Evolutionary conservation across 2,329 filamentous ascomycete species (phyloP).

Genomic region (Claviceps fusiformis): DNA sequence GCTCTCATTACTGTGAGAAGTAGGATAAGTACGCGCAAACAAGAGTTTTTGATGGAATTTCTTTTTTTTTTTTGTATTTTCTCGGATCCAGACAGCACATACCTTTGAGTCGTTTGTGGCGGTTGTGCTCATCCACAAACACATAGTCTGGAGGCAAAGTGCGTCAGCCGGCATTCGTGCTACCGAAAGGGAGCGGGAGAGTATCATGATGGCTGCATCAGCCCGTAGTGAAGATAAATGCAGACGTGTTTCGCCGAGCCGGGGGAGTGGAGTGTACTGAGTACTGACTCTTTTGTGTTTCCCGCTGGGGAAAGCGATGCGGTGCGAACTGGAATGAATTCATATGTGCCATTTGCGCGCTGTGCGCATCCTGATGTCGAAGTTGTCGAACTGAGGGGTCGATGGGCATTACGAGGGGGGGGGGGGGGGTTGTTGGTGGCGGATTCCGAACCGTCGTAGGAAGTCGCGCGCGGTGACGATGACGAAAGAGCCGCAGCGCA

Average conservation of each 20-base stretch:
- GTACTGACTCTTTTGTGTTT: slow-evolving; percentile 70
- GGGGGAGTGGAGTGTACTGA: not conserved
- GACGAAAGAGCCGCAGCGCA: not conserved
- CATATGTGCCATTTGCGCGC: slow-evolving; percentile 39
- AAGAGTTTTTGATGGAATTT: no score
- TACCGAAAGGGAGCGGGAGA: not conserved
- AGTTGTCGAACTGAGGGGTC: slow-evolving; percentile 48
- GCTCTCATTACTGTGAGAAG: slow-evolving; percentile 70
- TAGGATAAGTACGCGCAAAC: not conserved
- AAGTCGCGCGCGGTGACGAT: slow-evolving; percentile 1
- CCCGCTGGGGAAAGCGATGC: slow-evolving; percentile 39
- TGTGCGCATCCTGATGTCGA: slow-evolving; percentile 42
- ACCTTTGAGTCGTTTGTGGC: slow-evolving; percentile 94
- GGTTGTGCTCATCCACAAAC: slow-evolving; percentile 96
- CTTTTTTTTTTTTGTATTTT: not conserved
- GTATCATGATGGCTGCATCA: not conserved
- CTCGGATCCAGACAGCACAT: slow-evolving; percentile 13
- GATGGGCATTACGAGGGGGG: slow-evolving; percentile 44
- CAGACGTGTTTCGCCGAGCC: slow-evolving; percentile 4
- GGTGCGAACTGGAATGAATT: slow-evolving; percentile 66
- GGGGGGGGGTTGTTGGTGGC: no score
- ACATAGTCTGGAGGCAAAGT: slow-evolving; percentile 62
- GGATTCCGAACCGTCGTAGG: not conserved
- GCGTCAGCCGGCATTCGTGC: not conserved
- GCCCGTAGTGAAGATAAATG: slow-evolving; percentile 6